A percentile compares a stretch with the other conserved stretches of the same genome.
Evolutionary conservation across 805 yeast genomes (phyloP).

Genomic region (Myxozyma mucilagina): DNA sequence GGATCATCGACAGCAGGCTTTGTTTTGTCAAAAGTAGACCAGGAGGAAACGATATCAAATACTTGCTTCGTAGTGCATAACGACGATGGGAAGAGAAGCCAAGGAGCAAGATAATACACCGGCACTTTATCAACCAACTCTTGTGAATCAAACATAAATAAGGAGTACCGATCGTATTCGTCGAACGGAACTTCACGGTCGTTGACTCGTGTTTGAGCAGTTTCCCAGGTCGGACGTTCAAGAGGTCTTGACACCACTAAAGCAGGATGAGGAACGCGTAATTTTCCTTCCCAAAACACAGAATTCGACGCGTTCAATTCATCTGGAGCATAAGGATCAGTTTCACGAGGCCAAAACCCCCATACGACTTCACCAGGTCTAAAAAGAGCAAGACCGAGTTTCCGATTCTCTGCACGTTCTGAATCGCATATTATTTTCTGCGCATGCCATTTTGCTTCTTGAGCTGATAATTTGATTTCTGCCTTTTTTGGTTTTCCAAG

Average conservation of each 20-base stretch:
- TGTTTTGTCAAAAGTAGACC: slow-evolving; percentile 13
- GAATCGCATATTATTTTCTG: slow-evolving; percentile 5
- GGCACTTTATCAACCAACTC: slow-evolving; percentile 5
- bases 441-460: slow-evolving; percentile 5
- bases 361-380: slow-evolving; percentile 28
- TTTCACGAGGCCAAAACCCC: neutral
- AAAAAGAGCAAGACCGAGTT: slow-evolving; percentile 16
- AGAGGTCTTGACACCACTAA: slow-evolving; percentile 13
- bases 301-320: neutral
- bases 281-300: slow-evolving; percentile 5
- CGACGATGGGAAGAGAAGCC: slow-evolving; percentile 11
- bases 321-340: neutral
- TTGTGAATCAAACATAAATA: slow-evolving; percentile 4
- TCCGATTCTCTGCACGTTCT: slow-evolving; percentile 10
- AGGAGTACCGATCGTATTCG: slow-evolving; percentile 4
- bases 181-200: slow-evolving; percentile 1
- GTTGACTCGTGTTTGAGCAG: neutral
- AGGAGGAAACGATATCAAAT: slow-evolving; percentile 4
- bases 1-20: neutral
- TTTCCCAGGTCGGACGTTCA: slow-evolving; percentile 1
- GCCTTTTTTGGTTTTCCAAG: neutral
- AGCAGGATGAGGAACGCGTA: slow-evolving; percentile 18
- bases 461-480: neutral
- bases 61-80: neutral
- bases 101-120: slow-evolving; percentile 12